These are phyloP conservation scores for Prunus mume DNA, from an alignment of 306 rosid species.

Conservation along the genomic window DNA sequence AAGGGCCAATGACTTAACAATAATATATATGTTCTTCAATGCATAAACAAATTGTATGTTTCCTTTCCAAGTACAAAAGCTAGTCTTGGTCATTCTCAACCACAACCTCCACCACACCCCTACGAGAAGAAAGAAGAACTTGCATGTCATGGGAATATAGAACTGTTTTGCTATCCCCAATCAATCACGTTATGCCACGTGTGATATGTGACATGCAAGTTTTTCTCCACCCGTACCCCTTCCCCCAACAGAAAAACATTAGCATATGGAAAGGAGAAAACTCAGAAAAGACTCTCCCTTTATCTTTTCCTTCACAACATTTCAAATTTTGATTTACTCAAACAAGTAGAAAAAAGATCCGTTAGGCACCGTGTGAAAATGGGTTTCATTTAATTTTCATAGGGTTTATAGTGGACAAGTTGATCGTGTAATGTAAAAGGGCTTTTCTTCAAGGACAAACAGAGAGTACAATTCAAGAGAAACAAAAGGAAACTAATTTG, in stretches of 20 bases:
- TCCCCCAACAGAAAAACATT: neutral
- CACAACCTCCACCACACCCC: neutral
- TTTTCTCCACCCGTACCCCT: too few relatives aligned
- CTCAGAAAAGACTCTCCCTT: neutral
- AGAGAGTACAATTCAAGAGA: neutral
- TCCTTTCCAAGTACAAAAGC: neutral
- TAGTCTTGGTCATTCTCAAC: neutral
- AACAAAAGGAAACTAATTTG: too few relatives aligned
- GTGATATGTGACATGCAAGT: too few relatives aligned
- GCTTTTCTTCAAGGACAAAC: neutral
- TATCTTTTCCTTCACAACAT: neutral
- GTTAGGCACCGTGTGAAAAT: too few relatives aligned
- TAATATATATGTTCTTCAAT: neutral
- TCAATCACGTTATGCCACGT: too few relatives aligned
- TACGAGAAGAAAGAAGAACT: too few relatives aligned
- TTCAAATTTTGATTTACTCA: neutral
- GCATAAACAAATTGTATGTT: neutral
- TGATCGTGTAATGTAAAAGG: neutral
- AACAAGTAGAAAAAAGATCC: neutral
- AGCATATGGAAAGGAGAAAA: too few relatives aligned
- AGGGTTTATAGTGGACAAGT: too few relatives aligned
- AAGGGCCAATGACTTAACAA: neutral
- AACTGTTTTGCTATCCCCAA: too few relatives aligned
- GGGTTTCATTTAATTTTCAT: neutral
- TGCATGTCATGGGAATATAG: too few relatives aligned